Evolutionary conservation across 148 eudicot genomes (phyloP).

Genomic region (Rhododendron griersonianum): DNA sequence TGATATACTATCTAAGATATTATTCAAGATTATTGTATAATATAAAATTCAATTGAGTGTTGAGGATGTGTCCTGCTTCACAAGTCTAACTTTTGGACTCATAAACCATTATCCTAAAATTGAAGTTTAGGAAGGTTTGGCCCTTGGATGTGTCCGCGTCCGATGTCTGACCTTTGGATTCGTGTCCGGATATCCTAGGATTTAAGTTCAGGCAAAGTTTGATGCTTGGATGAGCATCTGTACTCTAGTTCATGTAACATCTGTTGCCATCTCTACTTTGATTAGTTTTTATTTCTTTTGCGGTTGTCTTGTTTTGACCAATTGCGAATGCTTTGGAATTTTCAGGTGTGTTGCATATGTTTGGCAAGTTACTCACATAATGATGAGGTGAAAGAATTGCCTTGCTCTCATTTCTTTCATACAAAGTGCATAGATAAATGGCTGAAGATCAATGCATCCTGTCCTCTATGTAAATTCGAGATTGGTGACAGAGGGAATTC

Average conservation of each 20-base stretch:
- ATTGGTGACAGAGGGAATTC: slow-evolving; percentile 37
- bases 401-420: slow-evolving; percentile 73
- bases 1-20: no score
- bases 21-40: no score
- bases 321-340: not conserved
- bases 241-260: not conserved
- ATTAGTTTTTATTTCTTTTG: no score
- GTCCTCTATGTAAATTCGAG: slow-evolving; percentile 47
- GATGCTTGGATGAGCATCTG: not conserved
- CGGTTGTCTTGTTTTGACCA: no score
- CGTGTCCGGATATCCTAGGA: not conserved
- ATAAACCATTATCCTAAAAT: no score
- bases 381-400: slow-evolving; percentile 69
- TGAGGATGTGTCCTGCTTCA: no score
- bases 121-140: no score
- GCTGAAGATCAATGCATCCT: slow-evolving; percentile 68
- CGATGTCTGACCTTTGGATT: not conserved
- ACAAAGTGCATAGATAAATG: slow-evolving; percentile 63
- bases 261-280: not conserved
- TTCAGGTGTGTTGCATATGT: slow-evolving; percentile 73
- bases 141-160: not conserved
- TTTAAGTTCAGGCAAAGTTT: not conserved
- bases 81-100: no score
- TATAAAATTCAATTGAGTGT: no score
- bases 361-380: slow-evolving; percentile 49